Percentiles rank a stretch among this genome's conserved stretches.
Evolutionary conservation across 2,329 filamentous ascomycete species (phyloP).

Genomic region (Knufia fluminis): DNA sequence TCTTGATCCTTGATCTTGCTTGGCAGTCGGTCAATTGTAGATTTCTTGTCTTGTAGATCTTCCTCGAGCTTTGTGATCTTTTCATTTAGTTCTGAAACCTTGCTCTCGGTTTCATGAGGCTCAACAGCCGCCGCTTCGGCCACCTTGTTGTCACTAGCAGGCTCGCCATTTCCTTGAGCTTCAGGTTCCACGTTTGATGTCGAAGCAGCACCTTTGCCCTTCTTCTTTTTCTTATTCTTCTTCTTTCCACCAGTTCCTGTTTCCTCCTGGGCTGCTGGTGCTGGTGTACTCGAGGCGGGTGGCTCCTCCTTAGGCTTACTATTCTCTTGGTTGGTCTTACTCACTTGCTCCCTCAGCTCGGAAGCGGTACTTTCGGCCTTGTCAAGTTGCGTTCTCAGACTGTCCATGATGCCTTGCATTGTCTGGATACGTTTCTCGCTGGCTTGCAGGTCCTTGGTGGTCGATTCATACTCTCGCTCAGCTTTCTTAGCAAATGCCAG

Average conservation of each 20-base stretch:
- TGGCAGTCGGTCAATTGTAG: constrained; percentile 61
- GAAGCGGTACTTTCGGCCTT: constrained; percentile 43
- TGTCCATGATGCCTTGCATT: constrained; percentile 47
- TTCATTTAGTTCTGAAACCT: background rate
- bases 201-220: constrained; percentile 37
- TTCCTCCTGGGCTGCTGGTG: constrained; percentile 21
- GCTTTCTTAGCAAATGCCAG: constrained; percentile 19
- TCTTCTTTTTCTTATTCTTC: constrained; percentile 85
- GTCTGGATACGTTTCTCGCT: constrained; percentile 47
- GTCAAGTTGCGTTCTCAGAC: constrained; percentile 44
- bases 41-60: constrained; percentile 38
- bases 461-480: constrained; percentile 17
- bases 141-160: constrained; percentile 4
- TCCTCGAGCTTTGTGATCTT: constrained; percentile 25
- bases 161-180: constrained; percentile 21
- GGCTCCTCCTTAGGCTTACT: constrained; percentile 15
- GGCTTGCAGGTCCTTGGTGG: constrained; percentile 28
- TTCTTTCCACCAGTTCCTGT: constrained; percentile 41
- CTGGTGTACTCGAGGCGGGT: constrained; percentile 18
- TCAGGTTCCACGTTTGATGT: constrained; percentile 28
- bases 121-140: background rate
- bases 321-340: constrained; percentile 16
- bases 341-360: constrained; percentile 32
- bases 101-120: background rate
- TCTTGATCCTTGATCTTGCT: constrained; percentile 67